Base-by-base conservation (phyloP, 164 flowering plant genomes). In the Euptelea pleiosperma region DNA sequence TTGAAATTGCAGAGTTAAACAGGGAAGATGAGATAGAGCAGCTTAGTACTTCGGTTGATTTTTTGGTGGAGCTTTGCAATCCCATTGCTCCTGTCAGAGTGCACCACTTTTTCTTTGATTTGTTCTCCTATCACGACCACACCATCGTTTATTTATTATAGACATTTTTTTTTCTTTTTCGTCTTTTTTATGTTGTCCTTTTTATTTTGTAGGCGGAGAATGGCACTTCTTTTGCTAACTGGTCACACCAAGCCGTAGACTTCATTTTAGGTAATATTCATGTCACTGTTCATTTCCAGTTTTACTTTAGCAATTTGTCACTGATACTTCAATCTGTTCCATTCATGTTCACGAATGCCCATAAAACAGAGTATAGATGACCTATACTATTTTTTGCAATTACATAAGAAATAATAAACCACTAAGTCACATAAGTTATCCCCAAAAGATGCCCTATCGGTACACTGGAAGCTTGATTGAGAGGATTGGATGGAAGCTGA, bases 221-320 rank as follows among this genome's bases (percentile, higher is more conserved):
- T 6, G 70, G 75, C 14, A 55, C 68, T 64, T 77, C 69, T 37
- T 82, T 82, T 60, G 56, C 73, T 35, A 80, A 79, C 55, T 83
- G 82, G 87, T 80, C 84, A 26, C 98, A 92, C 69, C 96, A 89
- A 74, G 95, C 98, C 43, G 83, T 84, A 35, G 96, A 89, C 69
- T 80, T 89, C 70, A 87, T 92, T 65, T 67, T 82, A 73, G 88
- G 98, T 89, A 66, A 9, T 52, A n/a, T n/a, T 40, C 26, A 24
- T 30, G 9, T 33, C 36, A 9, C 42, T 19, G 11, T 37, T 34
- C 9, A 3, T 29, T 12, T 2, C 26, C 41, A 34, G 6, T 51
- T 8, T 40, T 9, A 24, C 26, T 19, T 52, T 29, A 3, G 19
- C 24, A 28, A 8, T 25, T 18, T 41, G 11, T 15, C 2, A 10